Base-by-base conservation (phyloP, 1,284 basidiomycete species). In the Xerocomus tenax region DNA sequence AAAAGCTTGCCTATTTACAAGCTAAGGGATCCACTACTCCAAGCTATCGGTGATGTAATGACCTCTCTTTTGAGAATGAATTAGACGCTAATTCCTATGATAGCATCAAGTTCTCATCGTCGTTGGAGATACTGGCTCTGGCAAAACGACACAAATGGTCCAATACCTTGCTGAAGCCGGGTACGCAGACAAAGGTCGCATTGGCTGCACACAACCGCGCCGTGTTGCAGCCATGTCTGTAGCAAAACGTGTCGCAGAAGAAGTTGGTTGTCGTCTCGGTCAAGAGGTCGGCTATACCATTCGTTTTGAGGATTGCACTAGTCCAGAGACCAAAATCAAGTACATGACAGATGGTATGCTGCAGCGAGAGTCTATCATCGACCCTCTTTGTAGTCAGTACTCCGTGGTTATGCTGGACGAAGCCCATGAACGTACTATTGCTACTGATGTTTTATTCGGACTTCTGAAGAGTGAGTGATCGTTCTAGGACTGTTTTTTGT, bases 291-390 rank as follows among this genome's bases (percentile, higher is more conserved):
- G 95, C 2, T 99, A 99, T 67, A 91, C 88, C 5, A 97, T 99
- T 61, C 94, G 96, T 73, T 99, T 99, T 69, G 95, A 99, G 72
- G 96, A 98, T 69, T 93, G 93, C 69, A 98, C 95, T 4, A 87
- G 90, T 62, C 91, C 95, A 0, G 96, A 98, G 69, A 98, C 95
- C 10, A 84, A 88, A 63, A 98, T 99, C 78, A 99, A 98, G 71
- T 98, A 96, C 78, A 98, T 99, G 96, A 99, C 96, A 57, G 95
- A 98, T 65, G 96, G 95, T 74, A 97, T 99, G 92, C 78, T 99
- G 12, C 90, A 97, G 65, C 81, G 95, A 71, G 95, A 98, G 74
- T 92, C 89, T 62, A 74, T 99, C 42, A 87, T 98, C 59, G 96
- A 99, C 64, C 94, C 95, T 5, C 84, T 97, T 58, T 85, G 92